A percentile compares a stretch with the other conserved stretches of the same genome.
These are phyloP conservation scores for Pythium rishiriense DNA, from an alignment of 352 stramenopile genomes.

Conservation along the genomic window DNA sequence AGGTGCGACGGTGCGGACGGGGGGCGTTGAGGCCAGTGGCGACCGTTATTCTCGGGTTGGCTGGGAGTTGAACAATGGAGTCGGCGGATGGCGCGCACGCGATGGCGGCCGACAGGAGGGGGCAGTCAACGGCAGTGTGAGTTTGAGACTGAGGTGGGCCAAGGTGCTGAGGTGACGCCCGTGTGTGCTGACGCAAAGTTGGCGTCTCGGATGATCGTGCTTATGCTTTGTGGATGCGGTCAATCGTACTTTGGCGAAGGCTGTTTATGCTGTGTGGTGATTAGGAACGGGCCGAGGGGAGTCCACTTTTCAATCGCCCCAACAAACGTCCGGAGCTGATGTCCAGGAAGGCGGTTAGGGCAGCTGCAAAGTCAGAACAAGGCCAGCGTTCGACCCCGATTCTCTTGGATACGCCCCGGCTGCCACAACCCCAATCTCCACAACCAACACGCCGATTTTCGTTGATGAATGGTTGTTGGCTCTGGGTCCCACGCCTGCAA, in stretches of 20 bases:
- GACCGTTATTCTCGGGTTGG: too few relatives aligned
- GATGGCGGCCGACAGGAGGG: too few relatives aligned
- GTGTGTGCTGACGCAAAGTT: not conserved
- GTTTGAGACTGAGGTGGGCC: not conserved
- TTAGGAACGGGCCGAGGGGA: not conserved
- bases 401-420: not conserved
- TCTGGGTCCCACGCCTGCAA: not conserved
- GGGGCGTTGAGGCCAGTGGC: not conserved
- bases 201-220: not conserved
- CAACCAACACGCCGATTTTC: not conserved
- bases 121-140: too few relatives aligned
- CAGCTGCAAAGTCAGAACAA: slow-evolving; percentile 5
- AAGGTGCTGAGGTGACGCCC: not conserved
- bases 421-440: not conserved
- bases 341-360: not conserved
- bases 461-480: not conserved
- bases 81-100: too few relatives aligned
- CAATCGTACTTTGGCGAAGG: slow-evolving; percentile 6
- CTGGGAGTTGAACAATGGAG: not conserved
- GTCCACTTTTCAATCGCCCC: not conserved
- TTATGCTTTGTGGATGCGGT: not conserved
- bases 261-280: slow-evolving; percentile 4
- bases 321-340: slow-evolving; percentile 11
- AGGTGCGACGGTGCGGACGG: not conserved
- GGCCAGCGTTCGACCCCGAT: not conserved